Conservation (phyloP, 2,329 filamentous ascomycete species). For the Claviceps sorghi region DNA sequence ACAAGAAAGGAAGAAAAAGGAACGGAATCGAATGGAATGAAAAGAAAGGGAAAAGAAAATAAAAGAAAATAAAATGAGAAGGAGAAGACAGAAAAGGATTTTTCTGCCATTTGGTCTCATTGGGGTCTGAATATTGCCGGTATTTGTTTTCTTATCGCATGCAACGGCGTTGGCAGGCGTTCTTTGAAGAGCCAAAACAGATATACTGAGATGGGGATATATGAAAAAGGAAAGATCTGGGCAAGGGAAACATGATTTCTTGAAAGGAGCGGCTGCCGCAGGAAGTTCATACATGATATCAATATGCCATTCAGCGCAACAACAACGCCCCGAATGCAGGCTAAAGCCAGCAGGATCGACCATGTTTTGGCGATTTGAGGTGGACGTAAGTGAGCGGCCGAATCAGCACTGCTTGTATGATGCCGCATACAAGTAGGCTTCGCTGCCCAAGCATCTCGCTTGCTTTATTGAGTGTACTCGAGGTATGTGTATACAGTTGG, state of each 20-base stretch:
- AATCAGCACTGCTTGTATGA: too few species aligned
- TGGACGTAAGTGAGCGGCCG: too few species aligned
- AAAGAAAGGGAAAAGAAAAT: neutral
- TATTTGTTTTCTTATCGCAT: conserved; percentile 10
- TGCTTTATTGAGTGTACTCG: too few species aligned
- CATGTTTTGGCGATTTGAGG: neutral
- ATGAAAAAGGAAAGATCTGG: neutral
- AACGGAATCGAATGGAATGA: neutral
- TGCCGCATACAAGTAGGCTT: too few species aligned
- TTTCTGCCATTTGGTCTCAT: neutral
- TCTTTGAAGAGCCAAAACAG: neutral
- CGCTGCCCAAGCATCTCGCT: too few species aligned
- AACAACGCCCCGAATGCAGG: too few species aligned
- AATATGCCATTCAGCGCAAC: neutral
- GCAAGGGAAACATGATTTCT: neutral
- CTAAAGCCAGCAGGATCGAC: neutral
- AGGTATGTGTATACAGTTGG: too few species aligned
- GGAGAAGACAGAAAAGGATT: neutral
- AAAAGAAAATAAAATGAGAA: neutral
- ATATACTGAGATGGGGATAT: neutral
- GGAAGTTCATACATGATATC: neutral
- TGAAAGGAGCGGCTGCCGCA: neutral
- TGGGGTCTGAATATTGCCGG: neutral
- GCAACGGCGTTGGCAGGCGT: conserved; percentile 15
- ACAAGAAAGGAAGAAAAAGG: neutral